phyloP scores from a whole-genome alignment of 2,329 filamentous ascomycete genomes.

The Aureobasidium vineae region DNA sequence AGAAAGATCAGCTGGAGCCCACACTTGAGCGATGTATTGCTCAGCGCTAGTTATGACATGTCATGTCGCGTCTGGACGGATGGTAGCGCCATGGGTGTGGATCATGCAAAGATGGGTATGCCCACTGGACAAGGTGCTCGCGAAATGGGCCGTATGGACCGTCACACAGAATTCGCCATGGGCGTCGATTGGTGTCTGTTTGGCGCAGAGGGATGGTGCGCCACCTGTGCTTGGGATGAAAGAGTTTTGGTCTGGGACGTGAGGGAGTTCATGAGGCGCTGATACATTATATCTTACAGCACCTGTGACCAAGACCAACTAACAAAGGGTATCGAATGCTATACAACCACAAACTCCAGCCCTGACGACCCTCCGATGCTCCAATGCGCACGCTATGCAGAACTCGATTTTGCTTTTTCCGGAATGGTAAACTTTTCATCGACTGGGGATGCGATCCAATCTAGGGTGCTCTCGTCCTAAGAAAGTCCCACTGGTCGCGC shows the following conservation, averaged over 20 bases:
- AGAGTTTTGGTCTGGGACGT: conserved; percentile 90
- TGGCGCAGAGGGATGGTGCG: conserved; percentile 91
- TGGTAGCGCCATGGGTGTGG: conserved; percentile 55
- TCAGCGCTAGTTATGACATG: conserved; percentile 97
- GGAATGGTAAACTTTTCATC: not conserved
- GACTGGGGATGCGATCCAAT: conserved; percentile 7
- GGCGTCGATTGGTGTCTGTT: conserved; percentile 99
- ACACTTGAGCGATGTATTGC: conserved; percentile 81
- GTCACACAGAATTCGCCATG: conserved; percentile 93
- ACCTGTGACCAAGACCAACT: not conserved
- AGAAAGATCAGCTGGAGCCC: conserved; percentile 87
- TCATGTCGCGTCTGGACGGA: conserved; percentile 93
- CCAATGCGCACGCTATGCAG: conserved; percentile 17
- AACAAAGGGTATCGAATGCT: conserved; percentile 20
- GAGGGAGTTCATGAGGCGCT: conserved; percentile 57
- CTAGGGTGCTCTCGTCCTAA: conserved; percentile 12
- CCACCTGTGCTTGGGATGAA: conserved; percentile 93
- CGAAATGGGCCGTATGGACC: conserved; percentile 83
- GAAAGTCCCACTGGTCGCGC: conserved; percentile 47
- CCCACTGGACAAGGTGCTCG: conserved; percentile 39
- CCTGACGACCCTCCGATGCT: not conserved
- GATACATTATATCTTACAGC: conserved; percentile 28
- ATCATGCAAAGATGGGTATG: conserved; percentile 34
- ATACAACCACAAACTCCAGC: not conserved
- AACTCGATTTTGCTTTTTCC: conserved; percentile 13